Base-by-base conservation (phyloP, 2,329 filamentous ascomycete species). In the Epichloe sibirici region DNA sequence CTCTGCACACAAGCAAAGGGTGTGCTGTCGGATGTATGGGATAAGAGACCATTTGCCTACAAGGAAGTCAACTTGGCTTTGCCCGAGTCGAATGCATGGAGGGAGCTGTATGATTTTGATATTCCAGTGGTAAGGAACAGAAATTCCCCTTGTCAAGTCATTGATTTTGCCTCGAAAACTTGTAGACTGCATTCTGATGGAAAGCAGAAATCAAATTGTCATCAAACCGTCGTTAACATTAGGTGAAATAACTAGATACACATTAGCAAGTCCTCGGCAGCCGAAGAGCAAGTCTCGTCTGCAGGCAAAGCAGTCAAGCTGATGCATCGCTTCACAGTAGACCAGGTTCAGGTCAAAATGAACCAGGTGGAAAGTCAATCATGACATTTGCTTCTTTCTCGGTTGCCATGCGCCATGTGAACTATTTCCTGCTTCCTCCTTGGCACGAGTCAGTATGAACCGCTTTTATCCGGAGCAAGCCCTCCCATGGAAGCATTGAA, bases 71-170 rank as follows among this genome's bases (percentile, higher is more conserved):
- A 90, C 63, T 80, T 90, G 40, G 80, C 86, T 69, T 75, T 77
- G 48, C 73, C 77, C 0, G 77, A 81, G 28, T 75, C 76, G 15
- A 77, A 80, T 56, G 69, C 72, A 25, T 91, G 87, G 87, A 82
- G 79, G 61, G 75, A 83, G 48, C 62, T 89, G 1, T 91, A 91
- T 63, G 86, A 90, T 53, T 88, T 90, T 64, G 87, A 91, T 59
- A 86, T 88, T 7, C 87, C 87, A 0, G 87, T 90, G 62, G 86
- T 90, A 71, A 62, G 37, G 5, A 38, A 35, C 34, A n/a, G 11
- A 17, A 28, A 37, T 38, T 38, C n/a, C 12, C 13, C 15, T 7
- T 45, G 5, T 12, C 13, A 45, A 17, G 9, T 7, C 5, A 31
- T 31, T 4, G 9, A 11, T 11, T 31, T 31, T 31, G 31, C 31